Base-by-base conservation (phyloP, 1,284 basidiomycete species). In the Golubevia sp. region DNA sequence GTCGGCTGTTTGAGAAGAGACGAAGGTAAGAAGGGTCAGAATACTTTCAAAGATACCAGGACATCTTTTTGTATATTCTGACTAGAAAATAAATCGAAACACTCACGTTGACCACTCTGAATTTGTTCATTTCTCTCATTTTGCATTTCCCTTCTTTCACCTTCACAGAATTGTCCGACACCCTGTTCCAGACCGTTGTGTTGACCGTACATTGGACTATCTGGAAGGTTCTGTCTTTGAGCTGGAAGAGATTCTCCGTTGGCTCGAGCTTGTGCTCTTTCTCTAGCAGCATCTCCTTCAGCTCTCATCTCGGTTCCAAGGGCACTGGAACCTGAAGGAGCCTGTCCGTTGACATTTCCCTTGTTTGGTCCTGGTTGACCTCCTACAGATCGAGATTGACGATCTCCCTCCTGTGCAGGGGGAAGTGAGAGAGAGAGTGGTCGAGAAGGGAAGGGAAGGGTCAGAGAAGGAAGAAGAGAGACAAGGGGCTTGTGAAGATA, bases 121-220 rank as follows among this genome's bases (percentile, higher is more conserved):
- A 5, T 34, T 3, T 3, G 4, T 0, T 25, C 2, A 59, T 67
- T 73, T 20, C 68, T 56, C 25, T 53, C 49, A 20, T 18, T 0
- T 34, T 73, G 70, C 61, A 73, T 62, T 26, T 60, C 20, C n/a
- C 63, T 60, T 24, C 70, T 30, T 44, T 63, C 63, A 21, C 70
- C 68, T 15, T 52, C 24, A n/a, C 64, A 62, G 0, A 68, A 68
- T 1, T 67, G 67, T 18, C 59, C 54, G 24, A 67, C 55, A 20
- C 67, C 68, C 48, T 67, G 67, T 11, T 73, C 68, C 27, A 66
- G 63, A 11, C 70, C 68, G 59, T 67, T 73, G 51, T 63, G 64
- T 59, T 64, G 61, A 5, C 70, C 70, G 49, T 67, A 65, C 0
- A 62, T 66, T 6, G 68, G 62, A 2, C 13, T 23, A 34, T 61